These are phyloP conservation scores for Geranium incanum DNA, from an alignment of 441 rosid genomes.

Conservation along the genomic window DNA sequence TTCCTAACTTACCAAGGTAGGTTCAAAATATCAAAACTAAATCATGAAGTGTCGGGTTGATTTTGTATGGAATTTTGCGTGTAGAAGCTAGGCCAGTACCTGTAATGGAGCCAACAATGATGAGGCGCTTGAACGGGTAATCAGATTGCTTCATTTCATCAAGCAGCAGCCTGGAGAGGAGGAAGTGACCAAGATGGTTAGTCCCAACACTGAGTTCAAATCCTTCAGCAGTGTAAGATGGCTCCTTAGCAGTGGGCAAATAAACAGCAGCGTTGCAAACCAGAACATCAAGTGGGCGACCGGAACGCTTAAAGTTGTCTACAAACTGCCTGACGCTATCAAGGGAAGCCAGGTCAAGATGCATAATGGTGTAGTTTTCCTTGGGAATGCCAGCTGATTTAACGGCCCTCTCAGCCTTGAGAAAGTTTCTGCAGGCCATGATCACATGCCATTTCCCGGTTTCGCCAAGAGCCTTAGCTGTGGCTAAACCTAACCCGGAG, in stretches of 20 bases:
- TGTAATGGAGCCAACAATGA: slow-evolving; percentile 87
- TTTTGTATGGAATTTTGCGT: background rate
- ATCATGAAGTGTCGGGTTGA: too few relatives aligned
- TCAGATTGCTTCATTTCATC: slow-evolving; percentile 72
- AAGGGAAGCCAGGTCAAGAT: slow-evolving; percentile 75
- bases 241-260: slow-evolving; percentile 75
- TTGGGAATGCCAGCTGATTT: slow-evolving; percentile 61
- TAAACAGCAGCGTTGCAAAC: slow-evolving; percentile 89
- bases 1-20: background rate
- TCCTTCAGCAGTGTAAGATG: slow-evolving; percentile 80
- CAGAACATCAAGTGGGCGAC: slow-evolving; percentile 54
- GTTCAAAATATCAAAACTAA: background rate
- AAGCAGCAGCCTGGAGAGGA: slow-evolving; percentile 60
- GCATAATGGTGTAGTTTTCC: slow-evolving; percentile 74
- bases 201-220: slow-evolving; percentile 86
- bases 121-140: slow-evolving; percentile 64
- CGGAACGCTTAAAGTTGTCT: slow-evolving; percentile 47
- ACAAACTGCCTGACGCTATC: slow-evolving; percentile 79
- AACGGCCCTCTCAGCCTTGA: slow-evolving; percentile 72
- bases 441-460: slow-evolving; percentile 87
- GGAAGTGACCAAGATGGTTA: slow-evolving; percentile 87
- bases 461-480: slow-evolving; percentile 84
- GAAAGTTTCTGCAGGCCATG: slow-evolving; percentile 92
- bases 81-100: slow-evolving; percentile 29
- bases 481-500: slow-evolving; percentile 82